These are phyloP conservation scores for Phytopythium boreale DNA, from an alignment of 352 stramenopile species.

Conservation along the genomic window DNA sequence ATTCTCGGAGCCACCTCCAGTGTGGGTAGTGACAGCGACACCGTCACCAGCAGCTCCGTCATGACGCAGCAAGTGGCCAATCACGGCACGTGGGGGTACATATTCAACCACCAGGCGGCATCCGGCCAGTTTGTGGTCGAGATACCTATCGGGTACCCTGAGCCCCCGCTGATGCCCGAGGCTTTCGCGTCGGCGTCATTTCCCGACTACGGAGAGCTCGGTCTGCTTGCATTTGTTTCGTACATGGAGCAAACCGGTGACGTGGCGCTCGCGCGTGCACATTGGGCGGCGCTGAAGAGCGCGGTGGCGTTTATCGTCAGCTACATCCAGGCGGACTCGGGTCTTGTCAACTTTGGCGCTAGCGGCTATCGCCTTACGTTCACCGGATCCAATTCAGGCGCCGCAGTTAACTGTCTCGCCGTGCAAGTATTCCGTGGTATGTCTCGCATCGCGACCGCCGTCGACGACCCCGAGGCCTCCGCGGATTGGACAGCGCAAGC, in stretches of 20 bases:
- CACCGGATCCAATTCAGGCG: conserved; percentile 9
- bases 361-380: conserved; percentile 11
- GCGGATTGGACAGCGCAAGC: conserved; percentile 10
- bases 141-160: conserved; percentile 19
- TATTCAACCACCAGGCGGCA: conserved; percentile 18
- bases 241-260: conserved; percentile 27
- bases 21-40: conserved; percentile 9
- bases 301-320: conserved; percentile 12
- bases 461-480: conserved; percentile 15
- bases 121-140: conserved; percentile 15
- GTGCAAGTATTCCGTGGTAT: conserved; percentile 21
- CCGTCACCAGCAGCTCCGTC: conserved; percentile 1
- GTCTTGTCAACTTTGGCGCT: conserved; percentile 20
- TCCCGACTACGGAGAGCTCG: conserved; percentile 25
- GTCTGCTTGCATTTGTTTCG: conserved; percentile 20
- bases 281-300: conserved; percentile 14
- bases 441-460: conserved; percentile 10
- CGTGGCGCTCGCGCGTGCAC: conserved; percentile 10
- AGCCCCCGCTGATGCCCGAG: conserved; percentile 18
- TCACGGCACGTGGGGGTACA: conserved; percentile 16
- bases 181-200: conserved; percentile 22
- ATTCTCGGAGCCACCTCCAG: conserved; percentile 20
- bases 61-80: too few relatives aligned
- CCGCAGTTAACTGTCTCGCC: conserved; percentile 19
- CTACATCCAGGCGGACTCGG: conserved; percentile 7